Evolutionary conservation across 192 early-diverging fungal species (phyloP).

Genomic region (Umbelopsis ramanniana): DNA sequence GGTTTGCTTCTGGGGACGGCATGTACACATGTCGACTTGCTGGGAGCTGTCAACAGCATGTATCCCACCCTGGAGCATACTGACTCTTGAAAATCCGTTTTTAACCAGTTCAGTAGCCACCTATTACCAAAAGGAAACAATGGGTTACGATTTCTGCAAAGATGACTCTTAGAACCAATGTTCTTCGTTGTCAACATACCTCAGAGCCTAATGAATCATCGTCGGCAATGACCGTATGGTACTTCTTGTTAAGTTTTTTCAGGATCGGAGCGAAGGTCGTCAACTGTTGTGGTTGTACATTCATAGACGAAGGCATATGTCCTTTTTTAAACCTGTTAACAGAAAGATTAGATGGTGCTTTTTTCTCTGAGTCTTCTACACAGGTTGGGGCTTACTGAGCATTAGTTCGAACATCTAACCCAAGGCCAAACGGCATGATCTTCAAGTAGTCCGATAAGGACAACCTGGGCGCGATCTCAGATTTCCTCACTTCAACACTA

Average conservation of each 20-base stretch:
- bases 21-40: conserved; percentile 36
- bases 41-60: conserved; percentile 42
- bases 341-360: neutral
- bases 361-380: neutral
- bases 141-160: neutral
- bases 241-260: conserved; percentile 55
- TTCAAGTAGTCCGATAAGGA: conserved; percentile 52
- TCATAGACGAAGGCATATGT: conserved; percentile 59
- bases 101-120: conserved; percentile 53
- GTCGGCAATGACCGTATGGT: conserved; percentile 55
- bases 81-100: conserved; percentile 47
- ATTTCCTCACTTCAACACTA: conserved; percentile 48
- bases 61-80: conserved; percentile 56
- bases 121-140: conserved; percentile 28
- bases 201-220: conserved; percentile 51
- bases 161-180: too few relatives aligned
- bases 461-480: conserved; percentile 61
- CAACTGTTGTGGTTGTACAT: conserved; percentile 50
- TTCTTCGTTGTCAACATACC: conserved; percentile 35
- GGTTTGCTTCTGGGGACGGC: conserved; percentile 41
- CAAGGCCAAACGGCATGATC: conserved; percentile 49
- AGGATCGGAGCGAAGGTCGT: conserved; percentile 45
- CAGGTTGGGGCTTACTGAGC: conserved; percentile 46
- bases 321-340: conserved; percentile 51
- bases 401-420: conserved; percentile 62